phyloP scores from a whole-genome alignment of 169 alveolate genomes.

The Babesia caballi region DNA sequence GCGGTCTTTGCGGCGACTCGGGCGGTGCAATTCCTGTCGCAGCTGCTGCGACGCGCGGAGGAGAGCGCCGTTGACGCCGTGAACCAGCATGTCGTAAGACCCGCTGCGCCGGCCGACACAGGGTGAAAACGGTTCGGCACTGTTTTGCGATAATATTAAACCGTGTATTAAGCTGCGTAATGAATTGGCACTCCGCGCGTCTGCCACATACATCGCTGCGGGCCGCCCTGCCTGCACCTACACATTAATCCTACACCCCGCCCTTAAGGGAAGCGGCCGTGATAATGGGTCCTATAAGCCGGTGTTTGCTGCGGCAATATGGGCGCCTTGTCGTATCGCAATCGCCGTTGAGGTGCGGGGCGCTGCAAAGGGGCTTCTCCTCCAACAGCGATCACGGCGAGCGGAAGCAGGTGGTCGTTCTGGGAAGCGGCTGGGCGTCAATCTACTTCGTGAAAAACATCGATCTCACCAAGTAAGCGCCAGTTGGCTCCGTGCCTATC shows the following conservation, averaged over 20 bases:
- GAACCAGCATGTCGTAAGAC: too few species aligned
- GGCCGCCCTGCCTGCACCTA: background rate
- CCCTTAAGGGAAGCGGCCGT: background rate
- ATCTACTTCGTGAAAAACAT: constrained; percentile 61
- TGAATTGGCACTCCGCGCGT: too few species aligned
- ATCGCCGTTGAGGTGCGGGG: background rate
- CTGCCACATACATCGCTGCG: too few species aligned
- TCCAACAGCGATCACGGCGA: background rate
- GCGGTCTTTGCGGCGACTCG: constrained; percentile 34
- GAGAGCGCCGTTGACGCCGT: constrained; percentile 7
- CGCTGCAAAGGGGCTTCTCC: background rate
- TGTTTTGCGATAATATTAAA: too few species aligned
- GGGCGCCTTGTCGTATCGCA: background rate
- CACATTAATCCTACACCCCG: background rate
- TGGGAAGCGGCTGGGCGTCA: constrained; percentile 80
- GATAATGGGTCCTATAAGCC: background rate
- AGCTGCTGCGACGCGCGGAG: constrained; percentile 39
- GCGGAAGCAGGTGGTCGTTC: constrained; percentile 58
- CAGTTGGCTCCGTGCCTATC: background rate
- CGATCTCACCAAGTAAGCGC: constrained; percentile 48
- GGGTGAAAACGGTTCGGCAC: too few species aligned
- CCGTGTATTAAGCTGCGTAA: too few species aligned
- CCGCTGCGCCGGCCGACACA: too few species aligned
- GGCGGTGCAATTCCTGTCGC: constrained; percentile 57
- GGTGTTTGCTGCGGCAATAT: background rate